Base-by-base conservation (phyloP, 352 stramenopile species). In the Globisporangium cylindrosporum region DNA sequence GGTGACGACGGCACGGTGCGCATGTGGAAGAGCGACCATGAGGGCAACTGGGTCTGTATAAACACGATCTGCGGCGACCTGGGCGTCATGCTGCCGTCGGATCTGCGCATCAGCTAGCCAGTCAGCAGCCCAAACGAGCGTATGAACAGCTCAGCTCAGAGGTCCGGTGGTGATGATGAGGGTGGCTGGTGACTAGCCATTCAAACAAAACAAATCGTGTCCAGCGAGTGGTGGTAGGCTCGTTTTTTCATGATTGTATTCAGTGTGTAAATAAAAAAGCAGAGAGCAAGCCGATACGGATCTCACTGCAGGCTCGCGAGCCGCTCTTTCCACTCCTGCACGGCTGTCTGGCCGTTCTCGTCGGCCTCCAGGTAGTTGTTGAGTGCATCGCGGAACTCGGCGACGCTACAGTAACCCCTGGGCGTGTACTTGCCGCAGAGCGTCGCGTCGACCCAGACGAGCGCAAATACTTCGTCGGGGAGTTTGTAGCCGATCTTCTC, bases 1-100 rank as follows among this genome's bases (percentile, higher is more conserved):
- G 94, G 96, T 8, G 97, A 99, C 75, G 90, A 97, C 62, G 96
- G 96, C 59, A 95, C 93, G 15, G 91, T 99, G n/a, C 84, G 94
- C 58, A 86, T 99, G 73, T 99, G 94, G 94, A 97, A 98, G 73
- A 91, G 84, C 72, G 91, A 98, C 74, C 93, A 95, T 65, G 78
- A 96, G 38, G 90, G 92, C 58, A 88, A 92, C 58, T 99, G 95
- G 92, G 84, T 92, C 18, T 98, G 88, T 69, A 85, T 98, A 8
- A 95, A 88, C 71, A 93, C 86, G 12, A 86, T 95, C 68, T 88
- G 82, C 57, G 88, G 88, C 27, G 88, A 95, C 58, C 70, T 95
- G 2, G 81, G 82, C 15, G 49, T 79, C 22, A 46, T 78, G 29
- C 62, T 73, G 9, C 72, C 76, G 12, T 55, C 48, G 1, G 77